Percentiles rank a stretch among this genome's conserved stretches.
phyloP scores from a whole-genome alignment of 805 yeast genomes.

The Kurtzmaniella fragi region DNA sequence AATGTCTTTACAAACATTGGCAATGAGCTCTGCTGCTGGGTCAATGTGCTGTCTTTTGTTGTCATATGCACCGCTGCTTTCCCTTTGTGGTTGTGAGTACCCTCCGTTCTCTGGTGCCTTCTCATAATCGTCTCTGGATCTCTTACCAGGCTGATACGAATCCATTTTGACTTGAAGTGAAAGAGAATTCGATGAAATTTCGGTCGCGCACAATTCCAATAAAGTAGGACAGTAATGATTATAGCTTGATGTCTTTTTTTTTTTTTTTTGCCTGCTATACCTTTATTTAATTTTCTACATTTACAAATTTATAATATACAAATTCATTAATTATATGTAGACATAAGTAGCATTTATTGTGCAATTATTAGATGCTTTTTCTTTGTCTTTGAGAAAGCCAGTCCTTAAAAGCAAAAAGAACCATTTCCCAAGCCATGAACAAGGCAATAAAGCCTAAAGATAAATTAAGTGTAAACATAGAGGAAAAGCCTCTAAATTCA shows the following conservation, averaged over 20 bases:
- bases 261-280: no score
- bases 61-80: conserved; percentile 17
- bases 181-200: no score
- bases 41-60: conserved; percentile 36
- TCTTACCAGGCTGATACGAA: conserved; percentile 14
- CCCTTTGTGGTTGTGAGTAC: not conserved
- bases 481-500: conserved; percentile 75
- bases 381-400: conserved; percentile 22
- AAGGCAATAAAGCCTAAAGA: conserved; percentile 75
- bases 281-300: no score
- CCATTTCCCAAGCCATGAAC: conserved; percentile 85
- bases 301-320: no score
- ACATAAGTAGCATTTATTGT: no score
- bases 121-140: conserved; percentile 28
- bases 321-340: no score
- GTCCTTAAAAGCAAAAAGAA: conserved; percentile 57
- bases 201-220: no score
- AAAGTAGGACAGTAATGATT: no score
- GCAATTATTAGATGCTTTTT: no score
- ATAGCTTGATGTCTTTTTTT: no score
- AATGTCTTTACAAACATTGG: conserved; percentile 41
- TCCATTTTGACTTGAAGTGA: conserved; percentile 7
- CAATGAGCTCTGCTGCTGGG: conserved; percentile 35
- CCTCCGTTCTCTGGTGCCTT: conserved; percentile 6
- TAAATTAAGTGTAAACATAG: conserved; percentile 88